A percentile compares a stretch with the other conserved stretches of the same genome.
Evolutionary conservation across 2,329 filamentous ascomycete genomes (phyloP).

Genomic region (Xylariaceae sp.): DNA sequence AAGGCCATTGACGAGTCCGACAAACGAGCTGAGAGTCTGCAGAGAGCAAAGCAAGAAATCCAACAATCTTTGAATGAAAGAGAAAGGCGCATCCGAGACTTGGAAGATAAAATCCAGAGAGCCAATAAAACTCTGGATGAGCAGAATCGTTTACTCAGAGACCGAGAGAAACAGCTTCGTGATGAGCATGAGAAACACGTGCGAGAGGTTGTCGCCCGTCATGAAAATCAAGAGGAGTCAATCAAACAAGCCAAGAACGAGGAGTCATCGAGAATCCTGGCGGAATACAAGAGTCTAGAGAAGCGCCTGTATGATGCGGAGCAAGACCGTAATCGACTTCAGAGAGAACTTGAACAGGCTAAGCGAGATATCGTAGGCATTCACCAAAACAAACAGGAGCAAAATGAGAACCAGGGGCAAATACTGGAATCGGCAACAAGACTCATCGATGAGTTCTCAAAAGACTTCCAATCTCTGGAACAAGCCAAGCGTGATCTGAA

Average conservation of each 20-base stretch:
- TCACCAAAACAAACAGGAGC: slow-evolving; percentile 18
- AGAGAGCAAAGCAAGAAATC: slow-evolving; percentile 13
- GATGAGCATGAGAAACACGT: slow-evolving; percentile 18
- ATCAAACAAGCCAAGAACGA: slow-evolving; percentile 30
- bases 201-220: slow-evolving; percentile 8
- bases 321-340: slow-evolving; percentile 21
- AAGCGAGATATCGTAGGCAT: slow-evolving; percentile 15
- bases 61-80: slow-evolving; percentile 17
- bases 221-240: slow-evolving; percentile 25
- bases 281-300: slow-evolving; percentile 26
- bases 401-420: slow-evolving; percentile 15
- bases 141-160: slow-evolving; percentile 13
- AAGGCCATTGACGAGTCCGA: slow-evolving; percentile 9
- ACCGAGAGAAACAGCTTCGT: slow-evolving; percentile 16
- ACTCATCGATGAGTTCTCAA: slow-evolving; percentile 13
- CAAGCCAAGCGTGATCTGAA: slow-evolving; percentile 16
- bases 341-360: slow-evolving; percentile 28
- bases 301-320: slow-evolving; percentile 25
- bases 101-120: slow-evolving; percentile 15
- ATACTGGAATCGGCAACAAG: slow-evolving; percentile 8
- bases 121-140: slow-evolving; percentile 14
- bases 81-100: slow-evolving; percentile 9
- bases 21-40: slow-evolving; percentile 10
- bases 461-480: slow-evolving; percentile 15
- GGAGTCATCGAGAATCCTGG: slow-evolving; percentile 29